These are phyloP conservation scores for Pogostemon cablin DNA, from an alignment of 257 asterid genomes.

Conservation along the genomic window DNA sequence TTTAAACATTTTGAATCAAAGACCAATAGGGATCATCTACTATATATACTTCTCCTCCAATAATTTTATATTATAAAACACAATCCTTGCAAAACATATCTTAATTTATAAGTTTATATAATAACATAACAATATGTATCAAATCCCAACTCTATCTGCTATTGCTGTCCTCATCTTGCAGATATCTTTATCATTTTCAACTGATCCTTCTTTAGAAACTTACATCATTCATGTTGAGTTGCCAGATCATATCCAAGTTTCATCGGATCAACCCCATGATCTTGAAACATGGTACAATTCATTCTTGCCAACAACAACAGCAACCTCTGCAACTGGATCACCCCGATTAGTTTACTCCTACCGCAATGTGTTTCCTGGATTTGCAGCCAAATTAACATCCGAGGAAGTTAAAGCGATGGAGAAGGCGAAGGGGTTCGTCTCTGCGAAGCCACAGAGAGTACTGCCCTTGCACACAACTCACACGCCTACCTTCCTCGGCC, in stretches of 20 bases:
- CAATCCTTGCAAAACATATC: neutral
- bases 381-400: neutral
- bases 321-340: neutral
- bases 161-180: conserved; percentile 1
- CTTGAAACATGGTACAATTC: conserved; percentile 41
- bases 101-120: neutral
- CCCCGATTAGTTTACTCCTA: neutral
- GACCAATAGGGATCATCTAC: neutral
- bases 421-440: neutral
- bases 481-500: too few relatives aligned
- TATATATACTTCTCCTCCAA: neutral
- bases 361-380: neutral
- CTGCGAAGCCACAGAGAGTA: neutral
- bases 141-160: neutral
- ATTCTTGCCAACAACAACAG: conserved; percentile 38
- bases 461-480: too few relatives aligned
- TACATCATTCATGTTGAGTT: conserved; percentile 44
- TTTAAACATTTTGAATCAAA: too few relatives aligned
- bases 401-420: conserved; percentile 5
- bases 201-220: conserved; percentile 19
- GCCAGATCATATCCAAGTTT: conserved; percentile 7
- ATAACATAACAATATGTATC: neutral
- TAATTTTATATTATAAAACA: too few relatives aligned
- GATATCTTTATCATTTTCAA: neutral
- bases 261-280: conserved; percentile 25